Evolutionary conservation across 2,329 filamentous ascomycete species (phyloP).

Genomic region (Aspergillus novofumigatus): DNA sequence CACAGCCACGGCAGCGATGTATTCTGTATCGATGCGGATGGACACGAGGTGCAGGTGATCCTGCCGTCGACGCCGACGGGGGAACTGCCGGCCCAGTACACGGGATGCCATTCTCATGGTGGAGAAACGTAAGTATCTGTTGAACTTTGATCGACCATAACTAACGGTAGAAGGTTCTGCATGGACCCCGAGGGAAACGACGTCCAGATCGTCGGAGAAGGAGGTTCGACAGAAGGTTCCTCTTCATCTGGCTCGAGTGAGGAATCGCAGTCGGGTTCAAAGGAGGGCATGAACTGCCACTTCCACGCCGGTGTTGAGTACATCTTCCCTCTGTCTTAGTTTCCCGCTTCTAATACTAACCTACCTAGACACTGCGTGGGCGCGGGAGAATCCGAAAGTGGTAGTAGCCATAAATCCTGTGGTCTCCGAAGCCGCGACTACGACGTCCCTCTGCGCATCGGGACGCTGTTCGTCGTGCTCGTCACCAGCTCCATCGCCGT

Average conservation of each 20-base stretch:
- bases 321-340: conserved; percentile 27
- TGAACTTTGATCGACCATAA: neutral
- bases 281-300: conserved; percentile 55
- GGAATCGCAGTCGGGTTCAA: conserved; percentile 1
- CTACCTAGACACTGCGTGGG: conserved; percentile 51
- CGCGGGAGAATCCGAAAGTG: conserved; percentile 41
- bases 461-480: conserved; percentile 68
- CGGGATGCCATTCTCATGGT: conserved; percentile 61
- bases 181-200: conserved; percentile 58
- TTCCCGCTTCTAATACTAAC: conserved; percentile 6
- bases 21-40: conserved; percentile 33
- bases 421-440: conserved; percentile 53
- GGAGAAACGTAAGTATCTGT: conserved; percentile 47
- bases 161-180: conserved; percentile 51
- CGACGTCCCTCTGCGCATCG: conserved; percentile 64
- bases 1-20: conserved; percentile 43
- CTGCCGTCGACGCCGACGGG: conserved; percentile 51
- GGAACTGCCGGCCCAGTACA: conserved; percentile 58
- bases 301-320: conserved; percentile 73
- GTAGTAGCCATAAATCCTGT: conserved; percentile 39
- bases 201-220: conserved; percentile 50
- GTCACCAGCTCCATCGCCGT: conserved; percentile 65
- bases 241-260: conserved; percentile 20
- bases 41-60: conserved; percentile 35
- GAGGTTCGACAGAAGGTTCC: conserved; percentile 22